These are phyloP conservation scores for Botrytis tulipae DNA, from an alignment of 2,329 filamentous ascomycete species.

Conservation along the genomic window DNA sequence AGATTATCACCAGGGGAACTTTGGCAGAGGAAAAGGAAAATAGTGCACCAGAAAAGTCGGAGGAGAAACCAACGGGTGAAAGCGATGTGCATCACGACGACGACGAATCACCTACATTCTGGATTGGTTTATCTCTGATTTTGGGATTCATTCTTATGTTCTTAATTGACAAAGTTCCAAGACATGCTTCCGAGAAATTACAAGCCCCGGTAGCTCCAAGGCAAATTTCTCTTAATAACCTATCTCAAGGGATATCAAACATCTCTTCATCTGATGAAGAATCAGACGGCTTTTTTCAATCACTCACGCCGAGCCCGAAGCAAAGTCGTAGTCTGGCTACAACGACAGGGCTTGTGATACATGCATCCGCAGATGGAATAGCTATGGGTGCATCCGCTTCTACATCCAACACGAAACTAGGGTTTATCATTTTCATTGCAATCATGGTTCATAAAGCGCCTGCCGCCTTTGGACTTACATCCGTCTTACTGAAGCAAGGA, in stretches of 20 bases:
- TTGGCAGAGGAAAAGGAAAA: slow-evolving; percentile 10
- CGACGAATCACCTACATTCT: slow-evolving; percentile 60
- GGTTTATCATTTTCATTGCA: slow-evolving; percentile 89
- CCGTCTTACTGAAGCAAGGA: slow-evolving; percentile 85
- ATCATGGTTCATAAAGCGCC: slow-evolving; percentile 98
- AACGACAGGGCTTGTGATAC: slow-evolving; percentile 92
- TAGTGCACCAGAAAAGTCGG: slow-evolving; percentile 12
- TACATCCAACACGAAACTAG: slow-evolving; percentile 69
- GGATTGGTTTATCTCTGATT: slow-evolving; percentile 83
- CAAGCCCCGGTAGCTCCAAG: slow-evolving; percentile 67
- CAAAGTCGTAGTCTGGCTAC: slow-evolving; percentile 70
- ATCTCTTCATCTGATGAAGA: slow-evolving; percentile 48
- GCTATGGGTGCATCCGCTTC: slow-evolving; percentile 89
- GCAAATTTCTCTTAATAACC: slow-evolving; percentile 84
- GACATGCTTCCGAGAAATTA: slow-evolving; percentile 65
- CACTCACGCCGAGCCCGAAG: slow-evolving; percentile 55
- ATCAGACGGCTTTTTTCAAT: slow-evolving; percentile 58
- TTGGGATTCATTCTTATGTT: slow-evolving; percentile 96
- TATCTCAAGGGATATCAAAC: slow-evolving; percentile 53
- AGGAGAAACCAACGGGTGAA: slow-evolving; percentile 14
- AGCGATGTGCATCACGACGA: slow-evolving; percentile 38
- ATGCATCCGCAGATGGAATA: slow-evolving; percentile 92
- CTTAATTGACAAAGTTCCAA: slow-evolving; percentile 81
- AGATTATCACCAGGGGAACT: slow-evolving; percentile 4
- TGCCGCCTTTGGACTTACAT: slow-evolving; percentile 91